A percentile compares a stretch with the other conserved stretches of the same genome.
Conservation (phyloP, 2,329 filamentous ascomycete genomes). For the Cercospora janseana region DNA sequence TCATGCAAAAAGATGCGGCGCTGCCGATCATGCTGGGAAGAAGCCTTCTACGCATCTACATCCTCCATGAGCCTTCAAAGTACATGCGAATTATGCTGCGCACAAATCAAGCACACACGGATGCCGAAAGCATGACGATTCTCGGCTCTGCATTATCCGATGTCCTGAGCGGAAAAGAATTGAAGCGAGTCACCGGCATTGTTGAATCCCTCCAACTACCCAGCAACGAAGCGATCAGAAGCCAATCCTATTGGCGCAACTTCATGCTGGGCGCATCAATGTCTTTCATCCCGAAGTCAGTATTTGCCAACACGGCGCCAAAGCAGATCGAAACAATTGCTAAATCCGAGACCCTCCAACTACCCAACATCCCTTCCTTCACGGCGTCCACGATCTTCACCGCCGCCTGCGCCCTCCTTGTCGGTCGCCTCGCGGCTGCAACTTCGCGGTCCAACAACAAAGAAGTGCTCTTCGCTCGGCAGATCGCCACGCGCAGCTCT, state of each 20-base stretch:
- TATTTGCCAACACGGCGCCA: background rate
- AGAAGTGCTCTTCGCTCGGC: constrained; percentile 12
- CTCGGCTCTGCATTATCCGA: constrained; percentile 6
- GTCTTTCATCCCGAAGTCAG: constrained; percentile 3
- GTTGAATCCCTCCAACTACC: background rate
- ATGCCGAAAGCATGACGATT: constrained; percentile 2
- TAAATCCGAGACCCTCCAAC: background rate
- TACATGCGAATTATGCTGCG: constrained; percentile 9
- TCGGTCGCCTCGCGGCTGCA: background rate
- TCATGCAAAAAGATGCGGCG: constrained; percentile 7
- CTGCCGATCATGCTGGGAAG: background rate
- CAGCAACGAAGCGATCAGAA: background rate
- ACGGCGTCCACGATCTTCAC: constrained; percentile 10
- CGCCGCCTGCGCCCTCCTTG: constrained; percentile 4
- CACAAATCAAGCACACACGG: constrained; percentile 9
- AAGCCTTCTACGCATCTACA: constrained; percentile 8
- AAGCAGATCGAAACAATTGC: background rate
- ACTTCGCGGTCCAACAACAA: background rate
- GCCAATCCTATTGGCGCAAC: constrained; percentile 12
- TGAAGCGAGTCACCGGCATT: constrained; percentile 1
- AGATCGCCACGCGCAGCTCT: background rate
- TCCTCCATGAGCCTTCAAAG: constrained; percentile 3
- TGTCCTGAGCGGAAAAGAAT: constrained; percentile 1
- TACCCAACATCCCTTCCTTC: background rate
- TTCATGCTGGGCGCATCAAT: constrained; percentile 9